Evolutionary conservation across 140 eudicot genomes (phyloP), one percentile per base, ranked within the genome.

Genomic region (Anethum foeniculum): DNA sequence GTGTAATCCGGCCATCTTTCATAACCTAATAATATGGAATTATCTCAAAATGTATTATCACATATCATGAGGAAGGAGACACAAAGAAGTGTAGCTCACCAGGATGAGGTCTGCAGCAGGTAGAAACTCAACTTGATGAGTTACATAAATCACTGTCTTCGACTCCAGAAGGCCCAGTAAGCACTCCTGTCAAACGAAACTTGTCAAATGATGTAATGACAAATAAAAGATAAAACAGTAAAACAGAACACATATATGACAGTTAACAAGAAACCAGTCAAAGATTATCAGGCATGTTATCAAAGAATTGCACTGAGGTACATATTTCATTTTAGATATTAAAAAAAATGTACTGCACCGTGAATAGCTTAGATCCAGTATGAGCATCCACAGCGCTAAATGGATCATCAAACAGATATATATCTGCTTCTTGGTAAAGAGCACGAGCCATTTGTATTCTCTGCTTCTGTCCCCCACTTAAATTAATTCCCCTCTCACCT

Each of bases 91-190:
- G 67, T 38, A 68, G 39, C 94, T 84, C 81, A 92, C 97, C 91
- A 95, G 77, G 85, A 92, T 92, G 36, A 92, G 82, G 85, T 95
- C 97, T 21, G 97, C 97, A 68, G 88, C 83, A 36, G 97, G 93
- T 73, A 95, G 84, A 77, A 94, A 94, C 85, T 94, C 98, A n/a
- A 94, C 93, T 85, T 92, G 98, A 82, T 94, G 98, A 8, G 97
- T 92, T 69, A 95, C 90, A 78, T 89, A 95, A 56, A 92, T 84
- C 79, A 92, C 93, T 0, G 97, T 94, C 84, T 94, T 94, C 1
- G 92, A 86, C 32, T 78, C 43, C 85, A 94, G 77, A 69, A 90
- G 89, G 25, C 85, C 89, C 78, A 92, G 34, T 44, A 92, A 85
- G 73, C 97, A 94, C 84, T 92, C 94, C 97, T 94, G 85, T 81